A percentile compares a stretch with the other conserved stretches of the same genome.
Evolutionary conservation across 768 basidiomycete species (phyloP).

Genomic region (Hygrocybe punicea): DNA sequence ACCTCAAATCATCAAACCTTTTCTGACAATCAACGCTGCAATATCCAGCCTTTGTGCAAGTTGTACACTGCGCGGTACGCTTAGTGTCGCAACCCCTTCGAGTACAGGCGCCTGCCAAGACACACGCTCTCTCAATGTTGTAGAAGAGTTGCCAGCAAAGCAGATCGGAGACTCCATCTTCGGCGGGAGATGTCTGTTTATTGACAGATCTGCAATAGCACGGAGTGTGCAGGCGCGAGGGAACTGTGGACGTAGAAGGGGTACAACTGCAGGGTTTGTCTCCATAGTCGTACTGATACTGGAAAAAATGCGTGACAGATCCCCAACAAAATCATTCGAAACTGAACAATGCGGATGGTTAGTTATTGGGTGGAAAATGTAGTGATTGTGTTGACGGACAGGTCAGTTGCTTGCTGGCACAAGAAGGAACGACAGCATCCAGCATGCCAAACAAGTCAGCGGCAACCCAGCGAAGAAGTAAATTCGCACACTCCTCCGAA

Average conservation of each 20-base stretch:
- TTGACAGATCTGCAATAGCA: neutral
- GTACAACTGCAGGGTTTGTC: neutral
- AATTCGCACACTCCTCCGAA: neutral
- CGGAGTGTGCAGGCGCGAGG: neutral
- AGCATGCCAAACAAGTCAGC: slow-evolving; percentile 3
- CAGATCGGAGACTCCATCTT: too few species aligned
- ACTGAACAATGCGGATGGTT: neutral
- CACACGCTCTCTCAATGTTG: neutral
- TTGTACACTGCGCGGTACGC: neutral
- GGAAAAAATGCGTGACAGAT: too few species aligned
- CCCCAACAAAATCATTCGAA: too few species aligned
- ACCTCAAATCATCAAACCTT: neutral
- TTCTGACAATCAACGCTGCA: neutral
- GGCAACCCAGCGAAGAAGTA: neutral
- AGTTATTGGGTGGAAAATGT: neutral
- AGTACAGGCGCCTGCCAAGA: neutral
- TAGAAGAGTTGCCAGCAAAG: too few species aligned
- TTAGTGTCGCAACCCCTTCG: neutral
- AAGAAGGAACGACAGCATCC: neutral
- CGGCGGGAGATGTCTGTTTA: neutral
- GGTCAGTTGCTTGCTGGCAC: neutral
- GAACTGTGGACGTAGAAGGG: slow-evolving; percentile 1
- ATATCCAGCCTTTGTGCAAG: neutral
- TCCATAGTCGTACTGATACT: too few species aligned
- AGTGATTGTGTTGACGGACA: neutral